Evolutionary conservation across 179 eudicot genomes (phyloP), one percentile per base, ranked within the genome.

Genomic region (Spergularia azorica): DNA sequence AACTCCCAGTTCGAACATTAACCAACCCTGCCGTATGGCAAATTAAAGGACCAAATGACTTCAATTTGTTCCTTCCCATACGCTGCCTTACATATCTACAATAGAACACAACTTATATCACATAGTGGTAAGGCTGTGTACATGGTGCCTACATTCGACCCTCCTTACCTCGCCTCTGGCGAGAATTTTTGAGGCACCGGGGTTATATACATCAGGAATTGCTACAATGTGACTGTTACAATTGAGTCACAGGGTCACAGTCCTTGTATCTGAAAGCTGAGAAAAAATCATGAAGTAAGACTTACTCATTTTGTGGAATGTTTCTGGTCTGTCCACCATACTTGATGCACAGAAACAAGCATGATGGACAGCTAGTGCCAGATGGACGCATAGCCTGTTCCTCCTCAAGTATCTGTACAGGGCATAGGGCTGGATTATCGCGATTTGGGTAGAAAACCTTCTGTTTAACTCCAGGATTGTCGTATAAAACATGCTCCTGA

Each of bases 321-420:
- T 84, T 84, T 76, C 87, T 64, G 5, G 87, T 84, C 70, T 73
- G 79, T 56, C 87, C 87, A 62, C 87, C 87, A 64, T 84, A 84
- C 54, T 84, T 84, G 48, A 84, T 84, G 81, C 87, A 81, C 15
- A 84, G 59, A 71, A 84, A 84, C 56, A 84, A 72, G 70, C 85
- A 81, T 54, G 87, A 79, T 12, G 87, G 87, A 55, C 85, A 84
- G 64, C 71, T 69, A 69, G 67, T 67, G 82, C 81, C 87, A 67
- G 79, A 84, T 51, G 87, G 87, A 16, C 87, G 87, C 85, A 84
- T 84, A 66, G 67, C 78, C 59, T 52, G 77, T 70, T 81, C 87
- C 60, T 84, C 85, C 62, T 84, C 83, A n/a, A 84, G 81, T 76
- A 81, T 73, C 67, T 73, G 76, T 72, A 84, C 81, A 56, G 87